These are phyloP conservation scores for Aspergillus homomorphus DNA, from an alignment of 495 filamentous ascomycete species.

Conservation along the genomic window DNA sequence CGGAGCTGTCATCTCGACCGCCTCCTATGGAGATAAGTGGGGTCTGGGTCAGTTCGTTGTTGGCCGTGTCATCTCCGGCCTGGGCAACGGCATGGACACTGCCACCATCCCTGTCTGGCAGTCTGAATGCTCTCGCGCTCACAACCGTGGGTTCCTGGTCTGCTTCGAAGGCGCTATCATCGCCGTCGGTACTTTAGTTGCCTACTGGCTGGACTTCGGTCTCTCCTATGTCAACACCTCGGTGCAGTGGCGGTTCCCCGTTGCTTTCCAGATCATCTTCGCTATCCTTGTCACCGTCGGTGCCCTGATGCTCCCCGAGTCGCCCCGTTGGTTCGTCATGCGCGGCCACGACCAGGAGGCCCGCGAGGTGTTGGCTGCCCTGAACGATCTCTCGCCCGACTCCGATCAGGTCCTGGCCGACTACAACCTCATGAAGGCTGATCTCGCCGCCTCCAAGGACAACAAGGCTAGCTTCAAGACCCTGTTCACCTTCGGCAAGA, in stretches of 20 bases:
- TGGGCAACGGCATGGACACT: constrained; percentile 75
- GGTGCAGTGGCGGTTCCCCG: constrained; percentile 62
- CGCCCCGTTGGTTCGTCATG: constrained; percentile 70
- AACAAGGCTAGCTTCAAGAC: constrained; percentile 38
- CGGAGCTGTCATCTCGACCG: constrained; percentile 68
- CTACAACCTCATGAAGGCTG: constrained; percentile 48
- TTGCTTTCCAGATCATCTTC: constrained; percentile 77
- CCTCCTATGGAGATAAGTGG: constrained; percentile 41
- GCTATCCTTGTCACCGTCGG: constrained; percentile 56
- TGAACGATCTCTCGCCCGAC: constrained; percentile 33
- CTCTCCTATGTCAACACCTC: constrained; percentile 53
- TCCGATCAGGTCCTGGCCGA: constrained; percentile 36
- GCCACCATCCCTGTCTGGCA: constrained; percentile 76
- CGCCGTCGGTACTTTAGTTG: constrained; percentile 71
- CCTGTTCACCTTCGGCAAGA: constrained; percentile 43
- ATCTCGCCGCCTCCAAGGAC: constrained; percentile 26
- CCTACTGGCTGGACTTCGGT: constrained; percentile 84
- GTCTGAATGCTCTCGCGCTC: constrained; percentile 66
- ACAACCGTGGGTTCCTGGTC: constrained; percentile 74
- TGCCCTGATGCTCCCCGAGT: constrained; percentile 66
- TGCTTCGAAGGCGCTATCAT: constrained; percentile 79
- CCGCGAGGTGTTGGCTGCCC: constrained; percentile 63
- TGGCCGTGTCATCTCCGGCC: constrained; percentile 66
- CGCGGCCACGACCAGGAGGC: constrained; percentile 57
- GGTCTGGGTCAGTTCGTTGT: constrained; percentile 66